These are phyloP conservation scores for Austroboletus eburneus DNA, from an alignment of 768 basidiomycete species.

Conservation along the genomic window DNA sequence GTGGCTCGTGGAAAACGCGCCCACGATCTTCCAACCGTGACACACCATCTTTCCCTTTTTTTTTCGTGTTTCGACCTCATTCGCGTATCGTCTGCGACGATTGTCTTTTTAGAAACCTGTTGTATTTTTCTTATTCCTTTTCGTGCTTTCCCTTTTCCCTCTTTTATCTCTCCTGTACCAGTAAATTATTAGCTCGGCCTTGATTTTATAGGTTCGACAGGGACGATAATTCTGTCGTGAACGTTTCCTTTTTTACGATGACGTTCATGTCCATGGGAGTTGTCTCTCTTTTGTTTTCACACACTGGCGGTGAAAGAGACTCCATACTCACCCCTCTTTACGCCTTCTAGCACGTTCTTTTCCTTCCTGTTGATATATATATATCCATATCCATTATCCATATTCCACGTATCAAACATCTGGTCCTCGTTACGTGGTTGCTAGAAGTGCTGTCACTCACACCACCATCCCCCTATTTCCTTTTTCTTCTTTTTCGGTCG, in stretches of 20 bases:
- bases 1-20: conserved; percentile 91
- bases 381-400: neutral
- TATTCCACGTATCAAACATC: neutral
- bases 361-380: neutral
- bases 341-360: no score
- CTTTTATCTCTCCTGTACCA: neutral
- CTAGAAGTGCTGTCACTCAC: neutral
- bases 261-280: neutral
- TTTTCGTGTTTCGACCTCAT: neutral
- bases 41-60: neutral
- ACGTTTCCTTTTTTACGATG: neutral
- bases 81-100: neutral
- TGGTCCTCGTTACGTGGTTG: neutral
- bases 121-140: conserved; percentile 22
- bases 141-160: no score
- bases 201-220: conserved; percentile 6
- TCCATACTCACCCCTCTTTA: no score
- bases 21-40: conserved; percentile 39
- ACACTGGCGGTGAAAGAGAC: neutral
- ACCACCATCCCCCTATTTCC: neutral
- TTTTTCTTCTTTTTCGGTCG: conserved; percentile 1
- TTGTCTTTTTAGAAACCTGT: conserved; percentile 15
- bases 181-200: conserved; percentile 21
- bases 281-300: neutral
- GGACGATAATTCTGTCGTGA: neutral